Base-by-base conservation (phyloP, 2,329 filamentous ascomycete species). In the Didymellaceae sp. region DNA sequence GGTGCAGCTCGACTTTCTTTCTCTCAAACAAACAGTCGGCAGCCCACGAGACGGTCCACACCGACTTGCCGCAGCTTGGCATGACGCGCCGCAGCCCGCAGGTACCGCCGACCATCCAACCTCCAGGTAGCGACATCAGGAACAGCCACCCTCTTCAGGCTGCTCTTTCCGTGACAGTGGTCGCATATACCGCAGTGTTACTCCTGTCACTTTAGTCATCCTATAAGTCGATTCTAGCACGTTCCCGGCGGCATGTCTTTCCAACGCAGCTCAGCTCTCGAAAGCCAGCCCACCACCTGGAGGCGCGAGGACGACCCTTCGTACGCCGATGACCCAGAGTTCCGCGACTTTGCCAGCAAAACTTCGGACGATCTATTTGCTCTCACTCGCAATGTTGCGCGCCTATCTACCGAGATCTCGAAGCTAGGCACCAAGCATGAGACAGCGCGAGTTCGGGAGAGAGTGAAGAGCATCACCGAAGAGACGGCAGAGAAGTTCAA, bases 321-420 rank as follows among this genome's bases (percentile, higher is more conserved):
- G 66, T 99, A 96, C 77, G 82, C 84, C 68, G 94, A 99, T 77
- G 91, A 97, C 72, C 94, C 94, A 42, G 91, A 91, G 59, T 99
- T 97, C 81, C 84, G 90, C 68, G 82, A 84, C 51, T 84, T 96
- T 63, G 90, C 92, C 55, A 86, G 90, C 68, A 83, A 88, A 52
- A 84, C 97, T 54, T 95, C 90, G 75, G 89, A 90, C 74, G 89
- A 93, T 73, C 82, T 99, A 41, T 96, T 97, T 78, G 86, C 87
- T 55, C 83, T 99, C 55, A 92, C 92, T 44, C 89, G 88, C 58
- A 94, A 92, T 74, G 93, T 96, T 63, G 86, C 90, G 48, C 87
- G 90, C 52, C 82, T 99, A 17, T 87, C 87, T 59, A 89, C 88
- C 65, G 90, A 97, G 75, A 85, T 97, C 55, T 86, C 86, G 31